These are phyloP conservation scores for Kluyveromyces siamensis DNA, from an alignment of 805 yeast genomes.

Conservation along the genomic window DNA sequence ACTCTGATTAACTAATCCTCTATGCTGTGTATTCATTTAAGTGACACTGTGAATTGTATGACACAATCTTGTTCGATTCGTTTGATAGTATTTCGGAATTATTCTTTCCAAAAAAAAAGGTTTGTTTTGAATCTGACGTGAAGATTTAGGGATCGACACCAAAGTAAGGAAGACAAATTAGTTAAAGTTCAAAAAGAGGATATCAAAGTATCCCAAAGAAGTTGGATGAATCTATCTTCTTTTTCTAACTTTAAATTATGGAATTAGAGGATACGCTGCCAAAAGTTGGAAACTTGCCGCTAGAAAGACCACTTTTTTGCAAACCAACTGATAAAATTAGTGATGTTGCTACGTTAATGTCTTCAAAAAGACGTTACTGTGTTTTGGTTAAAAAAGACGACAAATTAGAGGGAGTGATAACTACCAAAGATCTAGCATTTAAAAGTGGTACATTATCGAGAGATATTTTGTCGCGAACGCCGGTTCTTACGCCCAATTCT, in stretches of 20 bases:
- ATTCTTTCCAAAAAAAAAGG: background rate
- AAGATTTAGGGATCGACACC: background rate
- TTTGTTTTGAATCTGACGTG: background rate
- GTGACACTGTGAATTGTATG: no score
- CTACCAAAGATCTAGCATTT: constrained; percentile 41
- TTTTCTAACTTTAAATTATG: background rate
- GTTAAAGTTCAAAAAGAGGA: background rate
- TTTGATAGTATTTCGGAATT: background rate
- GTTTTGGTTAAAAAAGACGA: constrained; percentile 27
- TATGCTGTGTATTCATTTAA: no score
- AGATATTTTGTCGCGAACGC: constrained; percentile 34
- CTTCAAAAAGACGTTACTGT: constrained; percentile 33
- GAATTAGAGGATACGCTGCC: background rate
- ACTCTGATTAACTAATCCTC: no score
- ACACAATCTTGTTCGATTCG: background rate
- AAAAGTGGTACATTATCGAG: constrained; percentile 26
- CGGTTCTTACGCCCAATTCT: constrained; percentile 28
- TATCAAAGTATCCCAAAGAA: no score
- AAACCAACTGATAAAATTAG: constrained; percentile 25
- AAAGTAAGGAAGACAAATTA: background rate
- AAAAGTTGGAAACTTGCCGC: constrained; percentile 12
- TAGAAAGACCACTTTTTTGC: constrained; percentile 33
- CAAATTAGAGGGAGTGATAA: constrained; percentile 32
- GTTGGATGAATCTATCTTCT: background rate
- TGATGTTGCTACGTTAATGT: constrained; percentile 31